Conservation (phyloP, 176 grass and related monocot genomes). For the Carex parvula region DNA sequence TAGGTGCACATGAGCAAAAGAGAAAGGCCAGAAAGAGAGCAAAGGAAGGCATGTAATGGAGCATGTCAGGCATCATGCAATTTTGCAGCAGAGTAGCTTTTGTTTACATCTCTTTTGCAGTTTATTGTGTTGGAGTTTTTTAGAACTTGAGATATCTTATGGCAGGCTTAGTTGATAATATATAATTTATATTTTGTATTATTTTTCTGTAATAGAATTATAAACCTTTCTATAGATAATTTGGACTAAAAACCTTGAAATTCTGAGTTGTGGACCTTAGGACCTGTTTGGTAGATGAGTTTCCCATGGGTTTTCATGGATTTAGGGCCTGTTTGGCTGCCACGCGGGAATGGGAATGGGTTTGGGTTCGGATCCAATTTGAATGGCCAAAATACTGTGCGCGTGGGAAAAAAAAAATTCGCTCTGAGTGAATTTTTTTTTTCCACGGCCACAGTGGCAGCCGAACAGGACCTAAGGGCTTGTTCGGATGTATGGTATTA, state of each 20-base stretch:
- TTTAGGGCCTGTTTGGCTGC: too few relatives aligned
- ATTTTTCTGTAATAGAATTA: neutral
- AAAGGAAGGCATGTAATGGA: conserved; percentile 37
- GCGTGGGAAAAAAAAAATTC: too few relatives aligned
- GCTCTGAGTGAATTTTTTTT: too few relatives aligned
- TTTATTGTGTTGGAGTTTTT: neutral
- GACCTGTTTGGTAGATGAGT: neutral
- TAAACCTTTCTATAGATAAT: neutral
- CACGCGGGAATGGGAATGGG: too few relatives aligned
- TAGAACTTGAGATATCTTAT: neutral
- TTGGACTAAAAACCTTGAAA: neutral
- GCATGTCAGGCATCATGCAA: neutral
- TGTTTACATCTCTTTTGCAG: neutral
- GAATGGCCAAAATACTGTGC: too few relatives aligned
- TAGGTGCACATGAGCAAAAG: conserved; percentile 64
- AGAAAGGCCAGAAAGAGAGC: conserved; percentile 54
- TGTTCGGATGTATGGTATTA: too few relatives aligned
- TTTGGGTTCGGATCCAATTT: too few relatives aligned
- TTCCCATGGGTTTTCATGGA: too few relatives aligned
- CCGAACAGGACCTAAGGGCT: too few relatives aligned
- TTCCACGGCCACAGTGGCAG: too few relatives aligned
- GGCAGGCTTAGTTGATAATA: neutral
- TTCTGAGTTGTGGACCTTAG: neutral
- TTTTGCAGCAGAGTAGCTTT: conserved; percentile 11
- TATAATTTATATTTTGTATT: neutral